Conservation (phyloP, 1,139 yeast genomes). For the Nadsonia starkeyi-henricii region DNA sequence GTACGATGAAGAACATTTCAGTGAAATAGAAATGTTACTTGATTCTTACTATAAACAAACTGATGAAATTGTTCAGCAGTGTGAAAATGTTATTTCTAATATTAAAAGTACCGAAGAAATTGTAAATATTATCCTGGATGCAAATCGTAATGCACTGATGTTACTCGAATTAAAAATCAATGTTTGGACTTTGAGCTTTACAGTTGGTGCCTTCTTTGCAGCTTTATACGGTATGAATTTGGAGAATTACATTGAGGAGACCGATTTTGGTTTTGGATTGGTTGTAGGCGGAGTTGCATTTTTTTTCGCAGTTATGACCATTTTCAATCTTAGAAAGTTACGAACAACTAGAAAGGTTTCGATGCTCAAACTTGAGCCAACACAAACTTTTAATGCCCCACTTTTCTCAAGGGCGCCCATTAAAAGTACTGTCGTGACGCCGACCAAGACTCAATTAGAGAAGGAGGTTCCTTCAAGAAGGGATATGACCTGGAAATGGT, state of each 20-base stretch:
- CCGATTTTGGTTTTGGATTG: constrained; percentile 45
- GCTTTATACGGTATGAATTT: constrained; percentile 94
- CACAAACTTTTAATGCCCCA: constrained; percentile 1
- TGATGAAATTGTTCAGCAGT: constrained; percentile 88
- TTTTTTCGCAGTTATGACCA: constrained; percentile 25
- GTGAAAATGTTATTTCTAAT: constrained; percentile 69
- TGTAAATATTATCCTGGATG: constrained; percentile 80
- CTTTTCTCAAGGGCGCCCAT: not conserved
- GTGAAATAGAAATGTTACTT: constrained; percentile 73
- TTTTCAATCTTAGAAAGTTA: constrained; percentile 25
- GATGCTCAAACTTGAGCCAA: constrained; percentile 17
- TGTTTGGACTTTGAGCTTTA: constrained; percentile 70
- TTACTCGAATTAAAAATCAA: constrained; percentile 73
- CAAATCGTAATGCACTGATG: constrained; percentile 87
- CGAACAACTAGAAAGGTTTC: constrained; percentile 32
- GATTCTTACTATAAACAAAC: constrained; percentile 87
- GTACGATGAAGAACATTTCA: constrained; percentile 14
- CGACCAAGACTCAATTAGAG: not conserved
- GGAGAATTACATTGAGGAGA: constrained; percentile 77
- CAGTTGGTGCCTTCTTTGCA: constrained; percentile 63
- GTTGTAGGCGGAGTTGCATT: constrained; percentile 36
- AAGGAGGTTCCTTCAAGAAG: constrained; percentile 5
- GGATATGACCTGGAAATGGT: constrained; percentile 13
- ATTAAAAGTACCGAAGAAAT: constrained; percentile 89
- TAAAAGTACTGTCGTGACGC: not conserved